Percentiles rank a stretch among this genome's conserved stretches.
Evolutionary conservation across 2,329 filamentous ascomycete species (phyloP).

Genomic region (Aspergillus japonicus): DNA sequence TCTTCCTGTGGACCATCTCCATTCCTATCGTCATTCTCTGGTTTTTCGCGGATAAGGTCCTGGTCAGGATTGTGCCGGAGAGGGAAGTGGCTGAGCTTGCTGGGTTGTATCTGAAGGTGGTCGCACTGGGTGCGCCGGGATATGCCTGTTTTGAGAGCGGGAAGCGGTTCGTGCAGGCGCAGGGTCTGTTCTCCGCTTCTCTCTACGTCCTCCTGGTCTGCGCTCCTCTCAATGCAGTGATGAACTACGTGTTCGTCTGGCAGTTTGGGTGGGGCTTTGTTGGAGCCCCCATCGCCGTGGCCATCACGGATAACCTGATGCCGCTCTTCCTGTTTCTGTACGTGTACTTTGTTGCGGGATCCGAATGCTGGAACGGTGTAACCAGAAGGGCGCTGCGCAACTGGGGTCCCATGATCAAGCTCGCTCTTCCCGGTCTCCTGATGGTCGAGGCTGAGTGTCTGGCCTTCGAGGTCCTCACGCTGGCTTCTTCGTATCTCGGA

Average conservation of each 20-base stretch:
- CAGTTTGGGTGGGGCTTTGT: conserved; percentile 66
- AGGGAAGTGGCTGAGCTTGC: conserved; percentile 68
- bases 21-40: conserved; percentile 72
- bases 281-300: conserved; percentile 76
- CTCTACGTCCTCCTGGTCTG: conserved; percentile 81
- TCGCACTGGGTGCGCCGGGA: conserved; percentile 69
- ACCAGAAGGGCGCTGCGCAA: conserved; percentile 68
- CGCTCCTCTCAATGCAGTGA: conserved; percentile 73
- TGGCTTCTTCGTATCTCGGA: conserved; percentile 77
- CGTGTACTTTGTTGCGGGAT: conserved; percentile 68
- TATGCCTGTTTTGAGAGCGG: conserved; percentile 74
- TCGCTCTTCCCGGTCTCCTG: conserved; percentile 83
- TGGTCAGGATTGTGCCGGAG: conserved; percentile 69
- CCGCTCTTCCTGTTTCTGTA: conserved; percentile 72
- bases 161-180: conserved; percentile 86
- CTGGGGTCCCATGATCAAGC: conserved; percentile 80
- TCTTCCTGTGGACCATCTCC: conserved; percentile 69
- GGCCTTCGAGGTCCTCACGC: conserved; percentile 85
- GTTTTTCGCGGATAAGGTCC: conserved; percentile 65
- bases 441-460: conserved; percentile 95
- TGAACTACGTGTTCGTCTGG: conserved; percentile 82
- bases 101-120: conserved; percentile 69
- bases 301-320: conserved; percentile 72
- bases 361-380: conserved; percentile 79
- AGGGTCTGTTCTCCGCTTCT: conserved; percentile 79